Evolutionary conservation across 352 stramenopile species (phyloP).

Genomic region (Globisporangium parvum): DNA sequence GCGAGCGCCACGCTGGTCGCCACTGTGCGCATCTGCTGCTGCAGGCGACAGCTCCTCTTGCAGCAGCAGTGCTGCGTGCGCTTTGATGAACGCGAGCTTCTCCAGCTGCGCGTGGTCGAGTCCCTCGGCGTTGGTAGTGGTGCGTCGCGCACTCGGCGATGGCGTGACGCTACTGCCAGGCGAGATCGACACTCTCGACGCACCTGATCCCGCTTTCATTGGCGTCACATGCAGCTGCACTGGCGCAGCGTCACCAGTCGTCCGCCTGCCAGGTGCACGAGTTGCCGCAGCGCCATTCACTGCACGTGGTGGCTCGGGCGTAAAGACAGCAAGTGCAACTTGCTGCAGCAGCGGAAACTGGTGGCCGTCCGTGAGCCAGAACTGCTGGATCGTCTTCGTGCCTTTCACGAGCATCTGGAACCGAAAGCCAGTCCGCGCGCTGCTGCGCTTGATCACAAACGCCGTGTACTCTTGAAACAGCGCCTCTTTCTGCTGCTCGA

Average conservation of each 20-base stretch:
- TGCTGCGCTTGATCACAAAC: constrained; percentile 25
- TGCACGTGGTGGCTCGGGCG: not conserved
- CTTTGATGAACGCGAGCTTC: constrained; percentile 11
- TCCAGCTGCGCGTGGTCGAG: not conserved
- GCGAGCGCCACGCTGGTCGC: not conserved
- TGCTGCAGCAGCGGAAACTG: constrained; percentile 24
- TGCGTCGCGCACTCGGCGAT: not conserved
- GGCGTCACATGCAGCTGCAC: not conserved
- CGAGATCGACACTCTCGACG: not conserved
- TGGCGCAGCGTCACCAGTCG: not conserved
- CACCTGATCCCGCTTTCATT: not conserved
- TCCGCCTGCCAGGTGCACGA: not conserved
- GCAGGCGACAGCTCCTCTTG: not conserved
- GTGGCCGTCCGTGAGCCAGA: constrained; percentile 25
- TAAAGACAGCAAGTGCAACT: constrained; percentile 21
- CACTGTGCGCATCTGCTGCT: not conserved
- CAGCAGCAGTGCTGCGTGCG: constrained; percentile 4
- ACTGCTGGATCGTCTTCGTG: constrained; percentile 29
- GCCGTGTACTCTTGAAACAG: constrained; percentile 26
- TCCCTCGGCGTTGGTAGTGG: not conserved
- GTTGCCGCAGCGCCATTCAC: not conserved
- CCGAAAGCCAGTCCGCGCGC: constrained; percentile 18
- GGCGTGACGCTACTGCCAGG: not conserved
- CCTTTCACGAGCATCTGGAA: constrained; percentile 21
- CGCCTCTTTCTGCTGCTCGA: constrained; percentile 10